Evolutionary conservation across 169 alveolate species (phyloP).

Genomic region (Plasmodium berghei): DNA sequence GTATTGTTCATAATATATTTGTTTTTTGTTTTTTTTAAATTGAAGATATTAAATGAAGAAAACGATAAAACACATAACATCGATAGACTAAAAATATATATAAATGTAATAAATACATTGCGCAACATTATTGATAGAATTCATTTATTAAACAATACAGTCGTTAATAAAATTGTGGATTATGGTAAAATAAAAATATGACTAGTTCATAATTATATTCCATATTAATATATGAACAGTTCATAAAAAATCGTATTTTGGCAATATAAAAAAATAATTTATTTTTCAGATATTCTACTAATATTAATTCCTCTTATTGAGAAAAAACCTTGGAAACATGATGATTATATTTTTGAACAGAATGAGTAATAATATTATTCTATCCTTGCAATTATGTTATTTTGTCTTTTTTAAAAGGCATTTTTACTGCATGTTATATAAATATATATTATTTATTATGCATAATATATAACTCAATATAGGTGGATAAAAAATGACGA

Average conservation of each 20-base stretch:
- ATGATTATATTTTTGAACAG: slow-evolving; percentile 41
- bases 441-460: neutral
- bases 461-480: neutral
- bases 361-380: slow-evolving; percentile 38
- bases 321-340: slow-evolving; percentile 66
- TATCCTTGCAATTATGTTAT: neutral
- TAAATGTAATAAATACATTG: slow-evolving; percentile 32
- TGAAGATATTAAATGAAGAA: slow-evolving; percentile 50
- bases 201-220: slow-evolving; percentile 1
- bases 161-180: slow-evolving; percentile 65
- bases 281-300: slow-evolving; percentile 42
- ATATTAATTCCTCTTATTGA: slow-evolving; percentile 66
- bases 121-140: slow-evolving; percentile 59
- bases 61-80: slow-evolving; percentile 51
- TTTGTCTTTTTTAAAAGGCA: neutral
- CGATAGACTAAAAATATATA: slow-evolving; percentile 50
- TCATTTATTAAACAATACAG: slow-evolving; percentile 58
- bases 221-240: neutral
- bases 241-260: neutral
- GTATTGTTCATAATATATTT: neutral
- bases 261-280: neutral
- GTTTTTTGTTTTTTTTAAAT: neutral
- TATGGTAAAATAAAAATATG: slow-evolving; percentile 49
- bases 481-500: slow-evolving; percentile 68
- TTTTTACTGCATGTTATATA: neutral